Evolutionary conservation across 2,329 filamentous ascomycete genomes (phyloP).

Genomic region (Elsinoe necatrix): DNA sequence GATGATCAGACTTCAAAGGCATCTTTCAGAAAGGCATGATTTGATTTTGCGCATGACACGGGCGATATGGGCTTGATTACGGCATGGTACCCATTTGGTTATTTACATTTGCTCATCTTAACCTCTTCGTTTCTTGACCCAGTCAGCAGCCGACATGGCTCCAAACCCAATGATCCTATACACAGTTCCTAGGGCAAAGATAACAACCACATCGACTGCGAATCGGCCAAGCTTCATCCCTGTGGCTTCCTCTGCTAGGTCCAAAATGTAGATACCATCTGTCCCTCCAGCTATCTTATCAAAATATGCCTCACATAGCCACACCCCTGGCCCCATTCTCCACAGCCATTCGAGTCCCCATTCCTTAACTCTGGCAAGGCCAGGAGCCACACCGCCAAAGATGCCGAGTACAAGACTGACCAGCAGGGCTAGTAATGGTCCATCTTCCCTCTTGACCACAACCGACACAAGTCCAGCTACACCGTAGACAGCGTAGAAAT

Average conservation of each 20-base stretch:
- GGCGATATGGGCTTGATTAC: not conserved
- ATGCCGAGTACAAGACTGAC: constrained; percentile 16
- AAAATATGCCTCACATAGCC: constrained; percentile 51
- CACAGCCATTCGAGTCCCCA: constrained; percentile 52
- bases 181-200: constrained; percentile 15
- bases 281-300: constrained; percentile 44
- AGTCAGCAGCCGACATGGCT: not conserved
- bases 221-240: constrained; percentile 43
- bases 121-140: constrained; percentile 4
- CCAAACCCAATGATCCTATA: constrained; percentile 3
- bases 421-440: constrained; percentile 45
- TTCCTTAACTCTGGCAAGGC: constrained; percentile 39
- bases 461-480: constrained; percentile 47
- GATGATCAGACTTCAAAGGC: not conserved
- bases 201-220: constrained; percentile 35
- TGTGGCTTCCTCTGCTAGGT: constrained; percentile 36
- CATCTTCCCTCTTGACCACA: constrained; percentile 48
- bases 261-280: constrained; percentile 44
- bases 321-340: constrained; percentile 46
- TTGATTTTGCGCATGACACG: too few relatives aligned
- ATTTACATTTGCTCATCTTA: not conserved
- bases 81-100: not conserved
- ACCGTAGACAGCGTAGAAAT: constrained; percentile 53
- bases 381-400: constrained; percentile 39
- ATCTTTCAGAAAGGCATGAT: not conserved